These are phyloP conservation scores for Boletus subparvulus DNA, from an alignment of 768 basidiomycete genomes.

Conservation along the genomic window DNA sequence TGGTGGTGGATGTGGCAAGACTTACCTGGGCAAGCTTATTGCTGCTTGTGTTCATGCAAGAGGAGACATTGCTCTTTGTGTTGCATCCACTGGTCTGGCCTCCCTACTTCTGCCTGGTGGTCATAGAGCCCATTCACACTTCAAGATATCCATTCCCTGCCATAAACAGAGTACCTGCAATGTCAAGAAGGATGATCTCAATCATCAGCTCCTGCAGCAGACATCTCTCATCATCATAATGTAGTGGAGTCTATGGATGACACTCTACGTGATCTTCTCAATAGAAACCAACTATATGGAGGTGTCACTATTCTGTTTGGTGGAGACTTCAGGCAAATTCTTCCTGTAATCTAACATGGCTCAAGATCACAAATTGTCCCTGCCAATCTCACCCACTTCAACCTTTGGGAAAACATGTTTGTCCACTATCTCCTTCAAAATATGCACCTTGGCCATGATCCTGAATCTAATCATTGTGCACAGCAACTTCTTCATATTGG, in stretches of 20 bases:
- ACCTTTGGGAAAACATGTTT: slow-evolving; percentile 37
- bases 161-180: neutral
- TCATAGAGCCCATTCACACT: too few species aligned
- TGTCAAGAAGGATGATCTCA: neutral
- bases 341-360: slow-evolving; percentile 39
- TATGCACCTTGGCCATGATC: slow-evolving; percentile 38
- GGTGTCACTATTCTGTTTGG: too few species aligned
- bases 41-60: slow-evolving; percentile 27
- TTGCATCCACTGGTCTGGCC: slow-evolving; percentile 42
- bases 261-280: too few species aligned
- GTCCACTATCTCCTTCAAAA: slow-evolving; percentile 38
- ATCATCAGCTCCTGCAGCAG: too few species aligned
- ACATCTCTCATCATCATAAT: too few species aligned
- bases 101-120: too few species aligned
- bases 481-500: slow-evolving; percentile 14
- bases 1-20: slow-evolving; percentile 46
- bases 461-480: slow-evolving; percentile 33
- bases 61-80: slow-evolving; percentile 42
- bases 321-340: too few species aligned
- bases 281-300: too few species aligned
- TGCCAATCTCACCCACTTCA: slow-evolving; percentile 35
- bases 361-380: slow-evolving; percentile 37
- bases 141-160: slow-evolving; percentile 1
- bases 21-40: slow-evolving; percentile 41
- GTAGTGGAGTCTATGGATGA: too few species aligned